Evolutionary conservation across 106 monocot genomes (phyloP).

Genomic region (Agapanthus africanus): DNA sequence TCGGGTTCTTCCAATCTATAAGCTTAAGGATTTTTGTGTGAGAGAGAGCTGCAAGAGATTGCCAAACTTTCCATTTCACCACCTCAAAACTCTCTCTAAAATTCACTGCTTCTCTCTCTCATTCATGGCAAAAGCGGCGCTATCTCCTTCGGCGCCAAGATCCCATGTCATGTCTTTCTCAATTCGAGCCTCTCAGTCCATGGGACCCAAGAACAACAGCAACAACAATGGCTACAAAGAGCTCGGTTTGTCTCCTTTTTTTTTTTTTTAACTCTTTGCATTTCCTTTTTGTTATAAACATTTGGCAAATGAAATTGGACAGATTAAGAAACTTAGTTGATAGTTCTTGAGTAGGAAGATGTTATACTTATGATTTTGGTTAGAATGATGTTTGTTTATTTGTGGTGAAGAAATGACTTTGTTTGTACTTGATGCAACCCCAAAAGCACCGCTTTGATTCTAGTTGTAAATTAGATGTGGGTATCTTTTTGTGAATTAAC

Average conservation of each 20-base stretch:
- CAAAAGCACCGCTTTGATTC: too few species aligned
- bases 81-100: too few species aligned
- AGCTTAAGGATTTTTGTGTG: too few species aligned
- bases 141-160: slow-evolving; percentile 2
- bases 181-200: slow-evolving; percentile 21
- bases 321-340: not conserved
- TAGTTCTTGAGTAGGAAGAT: too few species aligned
- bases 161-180: not conserved
- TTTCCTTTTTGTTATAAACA: not conserved
- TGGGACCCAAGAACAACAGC: slow-evolving; percentile 20
- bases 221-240: slow-evolving; percentile 27
- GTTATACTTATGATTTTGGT: too few species aligned
- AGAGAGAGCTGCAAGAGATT: too few species aligned
- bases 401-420: not conserved
- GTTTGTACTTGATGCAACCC: not conserved
- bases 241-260: slow-evolving; percentile 20
- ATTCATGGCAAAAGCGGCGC: slow-evolving; percentile 5
- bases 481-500: too few species aligned
- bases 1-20: too few species aligned
- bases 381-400: not conserved
- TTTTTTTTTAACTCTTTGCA: not conserved
- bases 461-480: too few species aligned
- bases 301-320: not conserved
- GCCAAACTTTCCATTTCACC: too few species aligned
- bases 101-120: too few species aligned